Evolutionary conservation across 2,329 filamentous ascomycete genomes (phyloP), one percentile per base, ranked within the genome.

Genomic region (Colletotrichum theobromicola): DNA sequence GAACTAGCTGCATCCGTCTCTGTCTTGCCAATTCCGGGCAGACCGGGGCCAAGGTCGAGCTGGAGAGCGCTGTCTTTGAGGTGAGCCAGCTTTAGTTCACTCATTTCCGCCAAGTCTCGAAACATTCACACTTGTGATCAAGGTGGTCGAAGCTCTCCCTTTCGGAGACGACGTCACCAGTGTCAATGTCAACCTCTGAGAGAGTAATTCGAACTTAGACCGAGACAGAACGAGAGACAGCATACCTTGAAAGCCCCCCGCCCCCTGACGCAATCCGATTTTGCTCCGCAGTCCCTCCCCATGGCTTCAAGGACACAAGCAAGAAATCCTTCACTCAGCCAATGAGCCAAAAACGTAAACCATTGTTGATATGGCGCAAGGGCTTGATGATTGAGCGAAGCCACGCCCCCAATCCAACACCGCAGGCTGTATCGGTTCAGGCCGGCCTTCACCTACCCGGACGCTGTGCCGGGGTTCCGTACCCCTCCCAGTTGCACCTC

Each of bases 171-270:
- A 90, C 80, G 55, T 83, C 79, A 16, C 87, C 85, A 1, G 86
- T 88, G 16, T 84, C 84, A n/a, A 90, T 83, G 76, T 90, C 85
- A 34, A 90, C 82, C 80, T 90, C 88, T 26, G 21, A 21, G 16
- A 30, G n/a, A 46, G 3, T 3, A 1, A 50, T 50, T 7, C 21
- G 10, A n/a, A 50, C n/a, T 18, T 10, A 46, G 42, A 13, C n/a
- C 7, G n/a, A 13, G 18, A 21, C 3, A 46, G 4, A 4, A 46
- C n/a, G 4, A n/a, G 2, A n/a, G n/a, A 12, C 2, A 50, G 5
- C n/a, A 6, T 50, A 50, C 42, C n/a, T 50, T 50, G 42, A 2
- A 50, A 50, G 0, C 42, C 42, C 1, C 42, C 42, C 2, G 0
- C 42, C 42, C 1, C 42, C 42, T 4, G 42, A 50, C 1, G 24